A percentile compares a stretch with the other conserved stretches of the same genome.
Conservation (phyloP, 2,329 filamentous ascomycete species). For the Aspergillus arachidicola region DNA sequence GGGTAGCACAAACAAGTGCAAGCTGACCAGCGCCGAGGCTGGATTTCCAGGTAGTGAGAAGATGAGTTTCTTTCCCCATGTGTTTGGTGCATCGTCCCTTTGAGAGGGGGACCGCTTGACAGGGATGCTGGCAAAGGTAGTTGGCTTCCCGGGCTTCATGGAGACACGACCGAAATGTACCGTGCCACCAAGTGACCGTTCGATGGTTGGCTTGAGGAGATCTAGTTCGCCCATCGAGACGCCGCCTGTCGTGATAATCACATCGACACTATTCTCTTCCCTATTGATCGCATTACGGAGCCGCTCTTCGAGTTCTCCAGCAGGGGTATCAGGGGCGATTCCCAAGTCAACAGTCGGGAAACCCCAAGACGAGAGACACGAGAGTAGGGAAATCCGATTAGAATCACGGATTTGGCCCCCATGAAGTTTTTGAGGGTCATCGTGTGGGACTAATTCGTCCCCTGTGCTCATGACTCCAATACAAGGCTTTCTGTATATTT, state of each 20-base stretch:
- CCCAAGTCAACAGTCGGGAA: constrained; percentile 83
- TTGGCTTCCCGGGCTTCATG: constrained; percentile 98
- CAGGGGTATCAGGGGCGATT: constrained; percentile 64
- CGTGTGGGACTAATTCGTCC: constrained; percentile 84
- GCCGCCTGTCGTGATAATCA: constrained; percentile 89
- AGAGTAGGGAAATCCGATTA: constrained; percentile 84
- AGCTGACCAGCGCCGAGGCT: constrained; percentile 87
- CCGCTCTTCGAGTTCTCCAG: constrained; percentile 72
- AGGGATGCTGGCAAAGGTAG: constrained; percentile 89
- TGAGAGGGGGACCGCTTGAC: constrained; percentile 49
- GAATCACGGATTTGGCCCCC: constrained; percentile 90
- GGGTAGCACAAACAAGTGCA: constrained; percentile 91
- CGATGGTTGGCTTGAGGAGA: constrained; percentile 92
- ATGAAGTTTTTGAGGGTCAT: constrained; percentile 61
- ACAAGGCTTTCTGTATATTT: constrained; percentile 73
- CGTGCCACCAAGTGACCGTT: constrained; percentile 82
- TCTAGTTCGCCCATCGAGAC: constrained; percentile 98
- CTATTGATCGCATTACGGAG: constrained; percentile 72
- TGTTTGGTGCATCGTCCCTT: constrained; percentile 49
- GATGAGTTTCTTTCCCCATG: constrained; percentile 67
- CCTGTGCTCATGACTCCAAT: constrained; percentile 91
- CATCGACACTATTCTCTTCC: constrained; percentile 59
- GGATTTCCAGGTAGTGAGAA: constrained; percentile 95
- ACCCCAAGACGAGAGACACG: constrained; percentile 71
- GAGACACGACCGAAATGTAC: constrained; percentile 95